Conservation (phyloP, 2,329 filamentous ascomycete species). For the Dendrostoma leiphaemia region DNA sequence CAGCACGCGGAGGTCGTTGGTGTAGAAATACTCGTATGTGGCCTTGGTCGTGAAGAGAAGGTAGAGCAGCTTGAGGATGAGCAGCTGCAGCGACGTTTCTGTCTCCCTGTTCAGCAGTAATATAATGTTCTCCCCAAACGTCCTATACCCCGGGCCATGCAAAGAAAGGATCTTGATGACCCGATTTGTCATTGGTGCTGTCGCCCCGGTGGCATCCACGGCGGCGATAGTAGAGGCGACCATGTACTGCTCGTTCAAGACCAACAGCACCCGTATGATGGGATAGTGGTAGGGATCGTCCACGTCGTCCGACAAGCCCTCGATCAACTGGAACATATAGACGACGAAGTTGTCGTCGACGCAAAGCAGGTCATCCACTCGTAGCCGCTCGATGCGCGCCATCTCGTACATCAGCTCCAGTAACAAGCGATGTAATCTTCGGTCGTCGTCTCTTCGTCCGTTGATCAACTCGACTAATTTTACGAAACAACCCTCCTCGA, state of each 20-base stretch:
- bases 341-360: slow-evolving; percentile 79
- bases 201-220: slow-evolving; percentile 35
- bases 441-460: slow-evolving; percentile 61
- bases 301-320: slow-evolving; percentile 80
- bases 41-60: slow-evolving; percentile 88
- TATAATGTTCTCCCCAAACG: slow-evolving; percentile 97
- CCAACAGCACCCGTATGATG: slow-evolving; percentile 87
- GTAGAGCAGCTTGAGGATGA: slow-evolving; percentile 96
- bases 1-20: slow-evolving; percentile 90
- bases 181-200: slow-evolving; percentile 73
- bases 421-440: slow-evolving; percentile 73
- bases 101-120: slow-evolving; percentile 91
- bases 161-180: slow-evolving; percentile 88
- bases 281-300: slow-evolving; percentile 95
- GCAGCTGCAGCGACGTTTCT: slow-evolving; percentile 87
- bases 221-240: slow-evolving; percentile 61
- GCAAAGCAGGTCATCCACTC: slow-evolving; percentile 70
- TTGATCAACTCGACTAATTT: slow-evolving; percentile 80
- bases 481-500: slow-evolving; percentile 78
- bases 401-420: slow-evolving; percentile 95
- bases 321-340: slow-evolving; percentile 83
- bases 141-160: slow-evolving; percentile 79
- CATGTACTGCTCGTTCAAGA: slow-evolving; percentile 98
- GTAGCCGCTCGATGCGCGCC: slow-evolving; percentile 84
- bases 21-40: slow-evolving; percentile 98